Evolutionary conservation across 495 filamentous ascomycete genomes (phyloP), one percentile per base, ranked within the genome.

Genomic region (Amphirosellinia nigrospora): DNA sequence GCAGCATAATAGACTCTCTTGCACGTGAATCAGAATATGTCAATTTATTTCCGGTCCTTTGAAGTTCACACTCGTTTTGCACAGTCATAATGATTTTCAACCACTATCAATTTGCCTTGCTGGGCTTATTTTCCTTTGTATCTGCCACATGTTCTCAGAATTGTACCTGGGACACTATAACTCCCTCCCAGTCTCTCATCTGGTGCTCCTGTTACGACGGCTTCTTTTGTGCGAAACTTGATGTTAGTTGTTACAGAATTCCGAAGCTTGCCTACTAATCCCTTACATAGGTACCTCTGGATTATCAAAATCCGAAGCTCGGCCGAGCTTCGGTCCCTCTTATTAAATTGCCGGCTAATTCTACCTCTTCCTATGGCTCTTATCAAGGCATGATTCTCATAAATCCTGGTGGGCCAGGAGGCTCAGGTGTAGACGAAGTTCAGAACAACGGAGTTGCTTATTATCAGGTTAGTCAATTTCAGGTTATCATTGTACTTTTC

Each of bases 321-420:
- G 68, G 60, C 39, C 68, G 60, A 45, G 68, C 46, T 30, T 55
- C 59, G 8, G 21, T 70, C 43, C 68, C 60, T 43, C 43, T 52
- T 11, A 53, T 56, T 19, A 63, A 62, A 69, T 73, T 41, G 72
- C 77, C 77, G 59, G 72, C 75, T 19, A 76, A 74, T 10, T 71
- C 74, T 8, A 76, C 65, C 48, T 82, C 61, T 21, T 34, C 41
- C 16, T 38, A 23, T 38, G 62, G 45, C 30, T 1, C 62, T 62
- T 64, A 64, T 52, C 62, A 64, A 26, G 81, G 73, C 1, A 80
- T 81, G 10, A 48, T 83, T 8, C 64, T 83, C 16, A 48, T 80
- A 55, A 83, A 83, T 62, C 81, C 81, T 21, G 79, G 64, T 58
- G 82, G 82, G 1, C 82, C 82, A 5, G 81, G 82, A 9, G 76